Conservation (phyloP, 2,329 filamentous ascomycete species). For the Colletotrichum cuscutae region DNA sequence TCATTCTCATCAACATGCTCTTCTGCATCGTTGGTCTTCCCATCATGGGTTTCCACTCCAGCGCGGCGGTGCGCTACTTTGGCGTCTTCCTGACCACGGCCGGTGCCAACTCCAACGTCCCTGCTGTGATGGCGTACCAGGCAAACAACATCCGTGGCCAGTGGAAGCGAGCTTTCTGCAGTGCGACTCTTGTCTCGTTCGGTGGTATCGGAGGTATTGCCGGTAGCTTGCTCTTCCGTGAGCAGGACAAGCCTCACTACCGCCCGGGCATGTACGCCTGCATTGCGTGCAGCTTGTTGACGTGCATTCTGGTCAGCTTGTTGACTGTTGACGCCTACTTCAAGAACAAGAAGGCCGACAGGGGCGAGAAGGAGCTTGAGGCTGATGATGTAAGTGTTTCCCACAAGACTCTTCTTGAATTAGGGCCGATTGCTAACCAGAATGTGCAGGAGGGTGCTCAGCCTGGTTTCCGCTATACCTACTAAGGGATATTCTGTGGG, state of each 20-base stretch:
- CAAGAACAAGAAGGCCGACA: conserved; percentile 62
- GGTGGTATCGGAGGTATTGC: conserved; percentile 84
- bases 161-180: conserved; percentile 87
- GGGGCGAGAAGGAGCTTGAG: conserved; percentile 63
- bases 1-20: conserved; percentile 73
- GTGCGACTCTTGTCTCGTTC: conserved; percentile 78
- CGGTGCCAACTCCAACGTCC: conserved; percentile 82
- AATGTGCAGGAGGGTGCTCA: conserved; percentile 33
- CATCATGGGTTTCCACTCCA: conserved; percentile 75
- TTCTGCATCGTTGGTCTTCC: conserved; percentile 75
- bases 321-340: conserved; percentile 53
- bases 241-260: conserved; percentile 64
- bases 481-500: conserved; percentile 33
- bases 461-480: conserved; percentile 48
- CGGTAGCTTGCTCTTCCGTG: conserved; percentile 77
- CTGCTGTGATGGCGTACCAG: conserved; percentile 80
- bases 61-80: conserved; percentile 71
- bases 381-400: conserved; percentile 56
- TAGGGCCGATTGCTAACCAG: neutral
- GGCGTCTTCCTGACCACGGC: conserved; percentile 82
- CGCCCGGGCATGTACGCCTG: conserved; percentile 65
- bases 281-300: conserved; percentile 60
- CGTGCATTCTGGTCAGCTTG: conserved; percentile 55
- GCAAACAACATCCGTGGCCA: conserved; percentile 90
- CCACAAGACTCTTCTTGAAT: neutral